Percentiles rank a stretch among this genome's conserved stretches.
These are phyloP conservation scores for Eragrostis curvula DNA, from an alignment of 176 grass and related monocot species.

Conservation along the genomic window DNA sequence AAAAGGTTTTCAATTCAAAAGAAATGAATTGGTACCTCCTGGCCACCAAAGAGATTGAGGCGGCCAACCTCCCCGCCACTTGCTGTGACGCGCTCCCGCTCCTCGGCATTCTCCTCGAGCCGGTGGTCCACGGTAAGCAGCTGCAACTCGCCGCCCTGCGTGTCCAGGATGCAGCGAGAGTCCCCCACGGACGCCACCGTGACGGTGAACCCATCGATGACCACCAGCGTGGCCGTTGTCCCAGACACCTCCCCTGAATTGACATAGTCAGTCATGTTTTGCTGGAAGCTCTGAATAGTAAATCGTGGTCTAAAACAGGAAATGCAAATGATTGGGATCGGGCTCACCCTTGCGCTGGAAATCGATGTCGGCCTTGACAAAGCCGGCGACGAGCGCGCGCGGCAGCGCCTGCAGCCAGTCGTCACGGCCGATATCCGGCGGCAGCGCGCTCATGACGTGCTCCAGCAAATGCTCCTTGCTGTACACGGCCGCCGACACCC, in stretches of 20 bases:
- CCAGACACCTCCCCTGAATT: constrained; percentile 78
- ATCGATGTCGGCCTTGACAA: constrained; percentile 93
- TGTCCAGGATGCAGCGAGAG: constrained; percentile 89
- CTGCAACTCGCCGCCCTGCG: constrained; percentile 66
- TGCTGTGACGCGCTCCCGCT: constrained; percentile 82
- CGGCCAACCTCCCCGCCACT: constrained; percentile 93
- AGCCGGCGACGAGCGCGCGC: constrained; percentile 84
- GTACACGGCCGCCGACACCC: constrained; percentile 84
- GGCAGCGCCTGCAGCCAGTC: constrained; percentile 91
- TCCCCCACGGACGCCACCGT: constrained; percentile 94
- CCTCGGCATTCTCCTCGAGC: constrained; percentile 87
- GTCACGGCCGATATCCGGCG: constrained; percentile 74
- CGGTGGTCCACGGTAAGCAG: constrained; percentile 89
- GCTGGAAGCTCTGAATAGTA: neutral
- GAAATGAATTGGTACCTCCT: constrained; percentile 59
- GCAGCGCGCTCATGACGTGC: constrained; percentile 87
- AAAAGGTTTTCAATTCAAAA: neutral
- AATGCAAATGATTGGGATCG: neutral
- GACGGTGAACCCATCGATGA: constrained; percentile 82
- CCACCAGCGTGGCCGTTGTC: constrained; percentile 83
- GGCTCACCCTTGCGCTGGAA: constrained; percentile 84
- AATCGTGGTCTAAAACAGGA: neutral
- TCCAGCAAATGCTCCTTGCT: constrained; percentile 90
- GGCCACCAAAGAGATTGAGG: constrained; percentile 82
- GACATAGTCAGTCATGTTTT: neutral